Conservation (phyloP, 495 filamentous ascomycete species). For the Parmelia sp. region DNA sequence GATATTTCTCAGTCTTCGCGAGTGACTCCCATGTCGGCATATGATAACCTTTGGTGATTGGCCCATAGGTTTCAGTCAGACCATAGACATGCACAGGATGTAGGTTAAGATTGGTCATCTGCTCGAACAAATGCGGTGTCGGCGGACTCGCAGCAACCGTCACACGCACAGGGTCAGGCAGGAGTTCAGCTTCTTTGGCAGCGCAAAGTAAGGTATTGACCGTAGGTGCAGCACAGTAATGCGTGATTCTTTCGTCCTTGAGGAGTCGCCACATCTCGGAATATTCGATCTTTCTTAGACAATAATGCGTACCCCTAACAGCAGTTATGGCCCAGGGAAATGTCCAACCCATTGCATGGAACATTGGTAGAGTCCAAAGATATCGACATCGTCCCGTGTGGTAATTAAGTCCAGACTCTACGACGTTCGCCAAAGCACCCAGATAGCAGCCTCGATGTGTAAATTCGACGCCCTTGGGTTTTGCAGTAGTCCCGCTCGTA, state of each 20-base stretch:
- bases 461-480: conserved; percentile 89
- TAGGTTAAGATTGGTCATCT: conserved; percentile 84
- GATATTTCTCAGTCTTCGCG: conserved; percentile 64
- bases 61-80: conserved; percentile 91
- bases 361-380: conserved; percentile 93
- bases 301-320: conserved; percentile 89
- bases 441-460: conserved; percentile 85
- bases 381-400: conserved; percentile 64
- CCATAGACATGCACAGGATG: conserved; percentile 93
- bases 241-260: conserved; percentile 77
- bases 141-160: conserved; percentile 92
- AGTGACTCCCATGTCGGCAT: conserved; percentile 75
- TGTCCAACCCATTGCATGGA: conserved; percentile 89
- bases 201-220: conserved; percentile 91
- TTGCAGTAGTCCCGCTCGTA: conserved; percentile 88
- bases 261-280: conserved; percentile 82
- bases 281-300: conserved; percentile 91
- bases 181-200: conserved; percentile 57
- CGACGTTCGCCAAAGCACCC: conserved; percentile 73
- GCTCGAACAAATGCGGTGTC: conserved; percentile 79
- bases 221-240: conserved; percentile 94
- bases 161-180: conserved; percentile 70
- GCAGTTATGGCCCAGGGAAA: conserved; percentile 87
- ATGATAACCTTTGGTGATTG: conserved; percentile 88
- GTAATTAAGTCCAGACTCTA: conserved; percentile 79